Evolutionary conservation across 352 stramenopile species (phyloP).

Genomic region (Elongisporangium anandrum): DNA sequence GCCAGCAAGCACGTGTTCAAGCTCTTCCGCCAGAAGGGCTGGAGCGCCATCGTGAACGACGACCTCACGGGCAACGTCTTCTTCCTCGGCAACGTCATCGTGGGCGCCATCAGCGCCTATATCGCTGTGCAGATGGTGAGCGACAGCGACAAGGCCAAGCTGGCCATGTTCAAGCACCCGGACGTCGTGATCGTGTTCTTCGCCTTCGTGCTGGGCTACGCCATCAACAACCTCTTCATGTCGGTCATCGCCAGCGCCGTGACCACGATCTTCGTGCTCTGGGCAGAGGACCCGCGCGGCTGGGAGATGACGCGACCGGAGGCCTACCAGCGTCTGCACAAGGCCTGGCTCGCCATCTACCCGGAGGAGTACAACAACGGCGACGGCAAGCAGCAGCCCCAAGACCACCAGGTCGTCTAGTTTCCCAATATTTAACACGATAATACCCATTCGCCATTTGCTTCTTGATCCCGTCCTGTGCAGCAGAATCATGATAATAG

Average conservation of each 20-base stretch:
- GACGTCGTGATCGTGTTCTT: slow-evolving; percentile 65
- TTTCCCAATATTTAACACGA: background rate
- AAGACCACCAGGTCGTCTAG: slow-evolving; percentile 16
- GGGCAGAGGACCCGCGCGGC: slow-evolving; percentile 71
- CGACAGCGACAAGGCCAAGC: slow-evolving; percentile 35
- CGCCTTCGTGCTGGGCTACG: slow-evolving; percentile 59
- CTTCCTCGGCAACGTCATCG: slow-evolving; percentile 75
- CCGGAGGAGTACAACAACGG: slow-evolving; percentile 83
- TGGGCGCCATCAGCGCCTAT: slow-evolving; percentile 63
- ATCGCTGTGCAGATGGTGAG: slow-evolving; percentile 53
- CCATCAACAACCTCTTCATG: slow-evolving; percentile 46
- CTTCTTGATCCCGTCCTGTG: too few relatives aligned
- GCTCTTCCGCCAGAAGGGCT: slow-evolving; percentile 76
- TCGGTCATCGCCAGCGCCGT: slow-evolving; percentile 71
- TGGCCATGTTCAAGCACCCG: slow-evolving; percentile 65
- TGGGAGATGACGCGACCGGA: slow-evolving; percentile 72
- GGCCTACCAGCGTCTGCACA: slow-evolving; percentile 67
- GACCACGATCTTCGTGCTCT: slow-evolving; percentile 82
- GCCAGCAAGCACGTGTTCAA: slow-evolving; percentile 75
- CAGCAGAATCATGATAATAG: too few relatives aligned
- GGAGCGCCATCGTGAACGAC: slow-evolving; percentile 88
- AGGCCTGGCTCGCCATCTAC: slow-evolving; percentile 78
- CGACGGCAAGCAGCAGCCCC: slow-evolving; percentile 45
- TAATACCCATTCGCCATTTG: too few relatives aligned
- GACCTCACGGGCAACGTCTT: slow-evolving; percentile 84